phyloP scores from a whole-genome alignment of 805 yeast genomes.

The Aciculoconidium aculeatum region DNA sequence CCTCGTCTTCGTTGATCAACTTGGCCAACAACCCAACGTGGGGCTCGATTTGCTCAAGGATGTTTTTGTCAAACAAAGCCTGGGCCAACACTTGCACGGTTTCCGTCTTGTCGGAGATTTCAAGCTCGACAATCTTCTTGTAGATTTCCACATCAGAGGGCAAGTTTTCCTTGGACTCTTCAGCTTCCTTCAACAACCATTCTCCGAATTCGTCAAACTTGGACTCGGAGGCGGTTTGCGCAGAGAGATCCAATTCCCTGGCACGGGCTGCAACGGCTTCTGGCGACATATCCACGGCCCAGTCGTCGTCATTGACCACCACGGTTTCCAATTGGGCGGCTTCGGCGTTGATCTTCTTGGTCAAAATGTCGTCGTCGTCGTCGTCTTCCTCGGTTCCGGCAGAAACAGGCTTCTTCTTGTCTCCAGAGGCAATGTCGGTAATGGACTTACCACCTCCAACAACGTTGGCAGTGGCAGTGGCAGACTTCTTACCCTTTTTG shows the following conservation, averaged over 20 bases:
- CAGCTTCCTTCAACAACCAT: slow-evolving; percentile 61
- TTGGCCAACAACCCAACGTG: slow-evolving; percentile 84
- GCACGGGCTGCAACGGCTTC: slow-evolving; percentile 95
- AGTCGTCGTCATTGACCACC: slow-evolving; percentile 81
- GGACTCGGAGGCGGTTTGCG: slow-evolving; percentile 40
- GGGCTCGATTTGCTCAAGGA: slow-evolving; percentile 61
- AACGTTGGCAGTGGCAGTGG: slow-evolving; percentile 82
- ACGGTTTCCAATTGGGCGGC: slow-evolving; percentile 60
- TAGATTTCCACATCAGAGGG: slow-evolving; percentile 87
- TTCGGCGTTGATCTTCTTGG: slow-evolving; percentile 77
- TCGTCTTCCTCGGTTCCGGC: slow-evolving; percentile 33
- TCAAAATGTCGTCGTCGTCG: slow-evolving; percentile 67
- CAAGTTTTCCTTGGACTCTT: slow-evolving; percentile 51
- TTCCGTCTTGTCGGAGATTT: slow-evolving; percentile 63
- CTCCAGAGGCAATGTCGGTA: slow-evolving; percentile 65
- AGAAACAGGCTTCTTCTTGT: slow-evolving; percentile 20
- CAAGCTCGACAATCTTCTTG: slow-evolving; percentile 80
- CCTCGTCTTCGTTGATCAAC: slow-evolving; percentile 53
- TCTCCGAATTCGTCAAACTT: slow-evolving; percentile 78
- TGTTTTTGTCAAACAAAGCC: slow-evolving; percentile 73
- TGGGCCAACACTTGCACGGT: slow-evolving; percentile 92
- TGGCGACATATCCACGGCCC: slow-evolving; percentile 97
- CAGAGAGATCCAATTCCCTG: slow-evolving; percentile 68
- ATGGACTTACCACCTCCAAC: slow-evolving; percentile 84
- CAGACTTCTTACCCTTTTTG: slow-evolving; percentile 57